Evolutionary conservation across 208 protist genomes (phyloP).

Genomic region (Naegleria gruberi): DNA sequence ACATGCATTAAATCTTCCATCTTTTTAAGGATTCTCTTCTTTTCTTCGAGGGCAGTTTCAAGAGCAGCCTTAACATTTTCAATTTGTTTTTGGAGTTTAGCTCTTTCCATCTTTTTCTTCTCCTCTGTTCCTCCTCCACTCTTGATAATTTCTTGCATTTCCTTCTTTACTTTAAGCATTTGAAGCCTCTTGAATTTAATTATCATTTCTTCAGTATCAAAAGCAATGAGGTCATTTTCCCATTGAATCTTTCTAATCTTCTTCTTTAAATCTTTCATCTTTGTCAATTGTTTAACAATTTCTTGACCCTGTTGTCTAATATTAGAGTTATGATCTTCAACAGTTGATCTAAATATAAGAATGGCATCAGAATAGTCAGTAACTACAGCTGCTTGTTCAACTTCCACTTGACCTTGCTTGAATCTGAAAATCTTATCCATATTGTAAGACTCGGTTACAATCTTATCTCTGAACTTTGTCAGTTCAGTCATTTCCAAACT

Average conservation of each 20-base stretch:
- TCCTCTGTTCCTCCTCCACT: conserved; percentile 59
- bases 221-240: conserved; percentile 59
- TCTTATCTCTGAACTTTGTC: conserved; percentile 28
- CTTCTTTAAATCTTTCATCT: conserved; percentile 65
- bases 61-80: conserved; percentile 33
- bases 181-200: conserved; percentile 79
- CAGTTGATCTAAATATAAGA: conserved; percentile 55
- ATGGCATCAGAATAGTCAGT: conserved; percentile 65
- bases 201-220: conserved; percentile 61
- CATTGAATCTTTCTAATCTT: conserved; percentile 61
- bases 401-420: conserved; percentile 82
- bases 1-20: neutral
- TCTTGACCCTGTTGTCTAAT: conserved; percentile 66
- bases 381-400: conserved; percentile 60
- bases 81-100: conserved; percentile 61
- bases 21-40: neutral
- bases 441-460: conserved; percentile 50
- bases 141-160: conserved; percentile 81
- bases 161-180: conserved; percentile 81
- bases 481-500: conserved; percentile 20
- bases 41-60: neutral
- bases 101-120: conserved; percentile 45
- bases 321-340: conserved; percentile 65
- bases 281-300: conserved; percentile 56
- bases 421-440: conserved; percentile 59